Base-by-base conservation (phyloP, 2,329 filamentous ascomycete genomes). In the Rutstroemia sp. region DNA sequence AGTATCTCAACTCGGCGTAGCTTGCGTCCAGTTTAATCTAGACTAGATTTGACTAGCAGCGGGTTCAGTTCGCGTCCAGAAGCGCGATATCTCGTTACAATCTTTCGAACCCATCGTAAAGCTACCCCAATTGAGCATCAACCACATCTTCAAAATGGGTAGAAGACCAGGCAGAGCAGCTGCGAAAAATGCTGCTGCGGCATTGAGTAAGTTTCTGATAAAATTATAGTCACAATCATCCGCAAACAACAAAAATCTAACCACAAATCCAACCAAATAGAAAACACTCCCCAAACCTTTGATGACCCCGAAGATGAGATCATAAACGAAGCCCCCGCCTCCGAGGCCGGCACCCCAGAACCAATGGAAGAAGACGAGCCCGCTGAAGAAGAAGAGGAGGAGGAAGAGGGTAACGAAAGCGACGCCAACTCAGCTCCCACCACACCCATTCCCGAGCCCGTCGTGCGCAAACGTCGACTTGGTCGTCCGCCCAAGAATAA, bases 401-500 rank as follows among this genome's bases (percentile, higher is more conserved):
- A 81, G 19, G 73, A 71, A 49, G 70, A 70, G 34, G 72, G 67
- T 38, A 69, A 66, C 2, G 80, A 82, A 63, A 76, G 74, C 37
- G 80, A 81, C 58, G 73, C 73, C 21, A 76, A 75, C 56, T 67
- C 71, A 39, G 71, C 56, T 19, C 63, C 66, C 25, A 60, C 64
- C 9, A 69, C 69, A 4, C 69, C 70, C 23, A 61, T 60, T 17
- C 66, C 65, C 45, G 64, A 68, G 70, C 59, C 83, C 83, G 78
- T 46, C n/a, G 41, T 87, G 47, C 82, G 87, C 67, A 88, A 88
- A 71, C 78, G 80, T 63, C 84, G 90, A 52, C 79, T 92, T n/a
- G 91, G 91, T 19, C 83, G 91, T 12, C 90, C 90, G 2, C 89
- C 90, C 0, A 95, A 94, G 78, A 92, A 91, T 69, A 81, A 84